Conservation (phyloP, 441 rosid species). For the Gossypium gossypioides region DNA sequence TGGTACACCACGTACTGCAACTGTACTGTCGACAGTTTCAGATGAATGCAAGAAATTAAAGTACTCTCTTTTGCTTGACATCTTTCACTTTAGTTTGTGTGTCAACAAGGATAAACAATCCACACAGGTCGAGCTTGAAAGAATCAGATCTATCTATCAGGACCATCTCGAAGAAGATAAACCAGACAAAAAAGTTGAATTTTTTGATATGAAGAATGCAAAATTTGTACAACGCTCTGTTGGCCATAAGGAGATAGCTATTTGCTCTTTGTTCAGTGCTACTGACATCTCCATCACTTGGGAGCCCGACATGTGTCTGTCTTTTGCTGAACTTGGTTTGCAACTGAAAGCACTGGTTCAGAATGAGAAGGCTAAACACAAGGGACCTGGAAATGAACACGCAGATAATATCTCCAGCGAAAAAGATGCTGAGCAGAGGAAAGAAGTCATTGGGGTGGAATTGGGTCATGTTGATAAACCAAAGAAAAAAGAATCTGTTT, state of each 20-base stretch:
- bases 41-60: slow-evolving; percentile 57
- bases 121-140: slow-evolving; percentile 81
- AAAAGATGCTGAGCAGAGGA: slow-evolving; percentile 37
- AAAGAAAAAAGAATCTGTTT: slow-evolving; percentile 83
- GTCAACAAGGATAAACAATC: slow-evolving; percentile 87
- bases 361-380: slow-evolving; percentile 52
- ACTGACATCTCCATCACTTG: slow-evolving; percentile 71
- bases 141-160: slow-evolving; percentile 76
- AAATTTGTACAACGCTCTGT: slow-evolving; percentile 85
- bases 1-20: slow-evolving; percentile 76
- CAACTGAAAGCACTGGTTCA: slow-evolving; percentile 55
- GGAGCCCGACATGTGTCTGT: slow-evolving; percentile 90
- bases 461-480: slow-evolving; percentile 43
- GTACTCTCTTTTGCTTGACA: slow-evolving; percentile 71
- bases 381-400: slow-evolving; percentile 30
- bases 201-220: slow-evolving; percentile 80
- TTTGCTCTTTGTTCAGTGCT: slow-evolving; percentile 96
- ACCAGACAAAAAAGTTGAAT: slow-evolving; percentile 48
- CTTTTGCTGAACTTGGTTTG: slow-evolving; percentile 68
- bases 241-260: slow-evolving; percentile 75
- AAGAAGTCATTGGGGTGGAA: slow-evolving; percentile 35
- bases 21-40: slow-evolving; percentile 46
- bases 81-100: slow-evolving; percentile 58
- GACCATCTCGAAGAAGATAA: slow-evolving; percentile 58
- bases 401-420: slow-evolving; percentile 33